Evolutionary conservation across 495 filamentous ascomycete species (phyloP), one percentile per base, ranked within the genome.

Genomic region (Aspergillus bertholletiae): DNA sequence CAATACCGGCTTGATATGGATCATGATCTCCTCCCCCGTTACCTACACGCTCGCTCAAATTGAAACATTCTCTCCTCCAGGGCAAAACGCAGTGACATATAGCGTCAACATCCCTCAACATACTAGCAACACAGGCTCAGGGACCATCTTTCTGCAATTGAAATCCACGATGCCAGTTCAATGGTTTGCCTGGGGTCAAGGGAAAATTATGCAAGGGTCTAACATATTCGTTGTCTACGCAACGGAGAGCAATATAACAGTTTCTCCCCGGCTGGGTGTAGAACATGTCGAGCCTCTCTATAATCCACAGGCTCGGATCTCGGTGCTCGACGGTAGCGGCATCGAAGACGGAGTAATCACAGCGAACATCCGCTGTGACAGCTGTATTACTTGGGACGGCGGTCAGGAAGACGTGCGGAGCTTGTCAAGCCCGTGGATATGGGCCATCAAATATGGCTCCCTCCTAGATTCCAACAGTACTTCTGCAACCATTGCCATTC

Each of bases 161-260:
- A 72, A 68, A 28, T 83, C 86, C 2, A 84, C 87, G 0, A 69
- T 73, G 1, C 68, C 70, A 0, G 75, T 81, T 58, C 66, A 78
- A 63, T 91, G 88, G 87, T 79, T 87, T 21, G 84, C 75, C 1
- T 66, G 88, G 7, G 88, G 86, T 7, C 84, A 86, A 39, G 88
- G 88, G 12, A 57, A 50, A 0, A 56, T 58, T 24, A 91, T 91
- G 88, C 59, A 64, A 2, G 83, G 78, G 13, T 70, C 88, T 13
- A 84, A 82, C 56, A 87, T 92, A 26, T 89, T 89, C 58, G 64
- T 90, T 30, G 77, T 88, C 57, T 90, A 89, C 17, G 80, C 82
- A 5, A 55, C 58, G 8, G 56, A 60, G 13, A 82, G 87, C 57
- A 69, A 66, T 18, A 74, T 89, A 59, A 91, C 88, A 0, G 53